Evolutionary conservation across 257 asterid genomes (phyloP).

Genomic region (Solanum microdontum): DNA sequence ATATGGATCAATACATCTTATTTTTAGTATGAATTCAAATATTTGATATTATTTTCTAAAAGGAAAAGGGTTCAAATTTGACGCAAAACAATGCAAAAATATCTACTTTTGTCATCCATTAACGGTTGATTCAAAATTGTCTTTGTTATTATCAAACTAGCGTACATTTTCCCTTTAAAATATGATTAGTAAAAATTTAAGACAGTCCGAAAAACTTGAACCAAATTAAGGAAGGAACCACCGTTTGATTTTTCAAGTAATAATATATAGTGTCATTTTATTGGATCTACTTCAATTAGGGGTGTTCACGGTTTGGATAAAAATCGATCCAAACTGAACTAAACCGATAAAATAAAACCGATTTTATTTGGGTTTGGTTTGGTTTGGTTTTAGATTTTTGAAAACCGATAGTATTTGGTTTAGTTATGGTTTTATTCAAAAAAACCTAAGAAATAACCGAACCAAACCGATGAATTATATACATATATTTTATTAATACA

Average conservation of each 20-base stretch:
- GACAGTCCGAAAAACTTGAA: neutral
- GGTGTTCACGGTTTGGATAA: too few species aligned
- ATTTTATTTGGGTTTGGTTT: too few species aligned
- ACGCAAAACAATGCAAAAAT: neutral
- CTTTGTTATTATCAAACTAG: neutral
- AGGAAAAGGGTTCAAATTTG: neutral
- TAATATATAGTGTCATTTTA: neutral
- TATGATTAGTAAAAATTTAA: too few species aligned
- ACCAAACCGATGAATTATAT: too few species aligned
- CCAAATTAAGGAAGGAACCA: neutral
- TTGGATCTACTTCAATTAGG: neutral
- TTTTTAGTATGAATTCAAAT: neutral
- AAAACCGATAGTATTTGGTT: too few species aligned
- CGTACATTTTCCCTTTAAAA: neutral
- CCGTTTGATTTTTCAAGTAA: neutral
- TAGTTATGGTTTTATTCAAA: too few species aligned
- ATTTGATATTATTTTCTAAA: too few species aligned
- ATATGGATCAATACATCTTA: neutral
- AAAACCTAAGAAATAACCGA: too few species aligned
- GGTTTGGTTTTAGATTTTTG: too few species aligned
- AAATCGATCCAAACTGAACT: too few species aligned
- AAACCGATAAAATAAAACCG: too few species aligned
- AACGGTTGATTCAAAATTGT: neutral
- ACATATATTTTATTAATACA: too few species aligned
- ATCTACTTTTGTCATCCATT: neutral